Conservation (phyloP, 768 basidiomycete genomes). For the Lentinula raphanica region DNA sequence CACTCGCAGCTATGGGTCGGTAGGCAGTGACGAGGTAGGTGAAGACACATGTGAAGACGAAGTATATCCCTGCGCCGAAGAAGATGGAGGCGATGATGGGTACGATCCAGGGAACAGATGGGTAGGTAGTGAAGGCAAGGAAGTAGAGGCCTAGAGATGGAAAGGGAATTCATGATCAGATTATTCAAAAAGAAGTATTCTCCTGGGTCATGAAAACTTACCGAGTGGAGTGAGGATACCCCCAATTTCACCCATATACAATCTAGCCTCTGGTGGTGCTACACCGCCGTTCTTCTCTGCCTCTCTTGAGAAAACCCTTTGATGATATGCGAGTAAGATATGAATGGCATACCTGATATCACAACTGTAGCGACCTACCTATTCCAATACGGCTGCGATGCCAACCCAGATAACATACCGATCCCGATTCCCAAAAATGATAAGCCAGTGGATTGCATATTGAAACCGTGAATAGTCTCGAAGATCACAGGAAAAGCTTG, state of each 20-base stretch:
- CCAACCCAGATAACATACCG: conserved; percentile 47
- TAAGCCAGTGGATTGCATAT: conserved; percentile 46
- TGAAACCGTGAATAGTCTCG: conserved; percentile 48
- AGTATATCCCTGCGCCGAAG: conserved; percentile 62
- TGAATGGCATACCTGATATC: conserved; percentile 12
- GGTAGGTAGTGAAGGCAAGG: conserved; percentile 50
- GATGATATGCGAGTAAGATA: neutral
- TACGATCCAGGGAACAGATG: conserved; percentile 55
- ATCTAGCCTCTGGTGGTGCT: conserved; percentile 61
- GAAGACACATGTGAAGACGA: conserved; percentile 66
- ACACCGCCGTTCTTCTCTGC: conserved; percentile 33
- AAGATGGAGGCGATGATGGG: conserved; percentile 62
- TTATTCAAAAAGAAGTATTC: no score
- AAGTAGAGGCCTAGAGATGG: conserved; percentile 36
- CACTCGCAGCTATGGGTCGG: conserved; percentile 60
- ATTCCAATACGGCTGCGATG: conserved; percentile 48
- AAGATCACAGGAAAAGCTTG: conserved; percentile 49
- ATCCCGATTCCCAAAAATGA: conserved; percentile 59
- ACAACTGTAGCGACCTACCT: conserved; percentile 27
- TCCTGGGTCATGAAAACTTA: no score
- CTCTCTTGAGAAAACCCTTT: conserved; percentile 33
- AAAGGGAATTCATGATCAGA: no score
- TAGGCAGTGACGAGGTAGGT: conserved; percentile 70
- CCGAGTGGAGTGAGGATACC: conserved; percentile 59
- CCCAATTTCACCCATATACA: conserved; percentile 66